Conservation (phyloP, 2,329 filamentous ascomycete genomes). For the Plenodomus biglobosus region DNA sequence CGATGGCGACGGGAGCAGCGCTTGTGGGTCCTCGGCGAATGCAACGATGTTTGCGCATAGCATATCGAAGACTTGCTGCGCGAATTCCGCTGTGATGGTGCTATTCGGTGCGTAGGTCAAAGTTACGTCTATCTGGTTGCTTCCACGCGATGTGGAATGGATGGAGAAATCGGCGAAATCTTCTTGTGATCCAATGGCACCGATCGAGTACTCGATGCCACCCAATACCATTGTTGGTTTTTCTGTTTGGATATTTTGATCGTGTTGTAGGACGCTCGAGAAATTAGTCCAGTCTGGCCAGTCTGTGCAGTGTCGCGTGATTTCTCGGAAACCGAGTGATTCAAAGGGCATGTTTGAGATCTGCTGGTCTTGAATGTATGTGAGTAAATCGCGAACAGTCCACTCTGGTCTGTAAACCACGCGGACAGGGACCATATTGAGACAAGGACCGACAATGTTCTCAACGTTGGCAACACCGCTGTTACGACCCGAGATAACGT, state of each 20-base stretch:
- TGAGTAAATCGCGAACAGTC: slow-evolving; percentile 45
- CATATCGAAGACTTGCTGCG: slow-evolving; percentile 50
- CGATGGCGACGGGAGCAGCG: slow-evolving; percentile 29
- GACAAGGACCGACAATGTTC: slow-evolving; percentile 46
- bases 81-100: slow-evolving; percentile 56
- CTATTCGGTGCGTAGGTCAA: slow-evolving; percentile 39
- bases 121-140: slow-evolving; percentile 30
- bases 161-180: slow-evolving; percentile 41
- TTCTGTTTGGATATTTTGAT: slow-evolving; percentile 33
- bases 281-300: slow-evolving; percentile 44
- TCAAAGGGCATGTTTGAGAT: slow-evolving; percentile 44
- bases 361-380: slow-evolving; percentile 49
- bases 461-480: slow-evolving; percentile 41
- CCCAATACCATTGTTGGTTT: slow-evolving; percentile 55
- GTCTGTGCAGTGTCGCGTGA: slow-evolving; percentile 39
- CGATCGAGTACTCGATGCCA: slow-evolving; percentile 32
- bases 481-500: slow-evolving; percentile 48
- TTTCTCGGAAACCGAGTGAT: slow-evolving; percentile 38
- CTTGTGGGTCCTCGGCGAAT: slow-evolving; percentile 33
- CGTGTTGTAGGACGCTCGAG: slow-evolving; percentile 39
- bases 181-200: slow-evolving; percentile 33
- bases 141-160: slow-evolving; percentile 25
- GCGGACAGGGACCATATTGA: slow-evolving; percentile 49
- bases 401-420: slow-evolving; percentile 37
- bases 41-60: slow-evolving; percentile 31